These are phyloP conservation scores for Lyophyllum semitale DNA, from an alignment of 768 basidiomycete genomes.

Conservation along the genomic window DNA sequence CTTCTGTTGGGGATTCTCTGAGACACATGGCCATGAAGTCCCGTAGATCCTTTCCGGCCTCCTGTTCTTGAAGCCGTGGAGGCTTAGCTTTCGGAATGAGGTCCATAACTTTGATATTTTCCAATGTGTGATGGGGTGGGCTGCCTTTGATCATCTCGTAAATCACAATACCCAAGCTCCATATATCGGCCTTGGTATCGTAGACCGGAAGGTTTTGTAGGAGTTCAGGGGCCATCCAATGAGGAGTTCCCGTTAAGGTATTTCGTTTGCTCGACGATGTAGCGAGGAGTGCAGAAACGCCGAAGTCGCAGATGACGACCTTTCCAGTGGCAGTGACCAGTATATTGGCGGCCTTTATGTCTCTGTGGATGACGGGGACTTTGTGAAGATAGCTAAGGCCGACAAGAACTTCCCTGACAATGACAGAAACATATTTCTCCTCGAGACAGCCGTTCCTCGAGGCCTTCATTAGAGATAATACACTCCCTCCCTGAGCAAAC, in stretches of 20 bases:
- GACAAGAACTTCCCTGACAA: constrained; percentile 85
- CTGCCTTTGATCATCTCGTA: constrained; percentile 97
- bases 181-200: constrained; percentile 97
- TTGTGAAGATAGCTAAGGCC: constrained; percentile 91
- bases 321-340: constrained; percentile 87
- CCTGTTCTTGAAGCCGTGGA: constrained; percentile 73
- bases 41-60: constrained; percentile 82
- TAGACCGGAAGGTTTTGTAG: constrained; percentile 88
- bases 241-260: constrained; percentile 95
- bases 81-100: constrained; percentile 86
- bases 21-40: constrained; percentile 87
- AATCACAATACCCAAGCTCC: constrained; percentile 95
- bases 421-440: constrained; percentile 87
- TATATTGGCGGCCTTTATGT: constrained; percentile 97
- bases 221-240: constrained; percentile 99
- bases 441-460: constrained; percentile 74
- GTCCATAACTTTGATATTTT: constrained; percentile 84
- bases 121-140: constrained; percentile 84
- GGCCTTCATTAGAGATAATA: constrained; percentile 90
- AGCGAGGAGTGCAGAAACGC: constrained; percentile 90
- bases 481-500: constrained; percentile 92
- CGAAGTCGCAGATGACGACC: constrained; percentile 97
- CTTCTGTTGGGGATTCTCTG: constrained; percentile 78
- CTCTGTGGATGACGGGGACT: constrained; percentile 93
- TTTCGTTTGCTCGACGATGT: constrained; percentile 89